Evolutionary conservation across 306 rosid species (phyloP).

Genomic region (Astragalus membranaceus): DNA sequence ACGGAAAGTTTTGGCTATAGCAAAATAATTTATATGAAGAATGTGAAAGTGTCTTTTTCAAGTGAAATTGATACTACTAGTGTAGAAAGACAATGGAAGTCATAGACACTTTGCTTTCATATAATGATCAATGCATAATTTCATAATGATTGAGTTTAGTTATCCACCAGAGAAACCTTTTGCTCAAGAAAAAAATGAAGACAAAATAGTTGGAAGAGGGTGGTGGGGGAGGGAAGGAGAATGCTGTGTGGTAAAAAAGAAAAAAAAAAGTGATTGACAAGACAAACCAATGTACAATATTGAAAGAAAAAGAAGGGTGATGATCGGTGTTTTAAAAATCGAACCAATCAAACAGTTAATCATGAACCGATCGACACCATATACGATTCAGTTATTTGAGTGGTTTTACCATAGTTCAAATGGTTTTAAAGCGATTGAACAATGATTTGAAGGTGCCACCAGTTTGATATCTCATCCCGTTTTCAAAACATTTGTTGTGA

Average conservation of each 20-base stretch:
- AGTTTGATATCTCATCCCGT: too few species aligned
- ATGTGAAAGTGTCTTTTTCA: slow-evolving; percentile 22
- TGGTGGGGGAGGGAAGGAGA: neutral
- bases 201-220: too few species aligned
- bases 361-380: too few species aligned
- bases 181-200: slow-evolving; percentile 12
- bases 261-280: slow-evolving; percentile 9
- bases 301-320: too few species aligned
- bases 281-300: neutral
- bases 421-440: too few species aligned
- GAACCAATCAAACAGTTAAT: too few species aligned
- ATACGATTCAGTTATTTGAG: too few species aligned
- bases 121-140: slow-evolving; percentile 27
- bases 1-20: slow-evolving; percentile 23
- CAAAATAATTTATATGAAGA: slow-evolving; percentile 21
- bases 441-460: too few species aligned
- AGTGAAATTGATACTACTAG: neutral
- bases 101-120: neutral
- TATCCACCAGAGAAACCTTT: slow-evolving; percentile 21
- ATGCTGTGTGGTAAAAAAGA: neutral
- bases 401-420: too few species aligned
- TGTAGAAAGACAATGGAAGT: neutral
- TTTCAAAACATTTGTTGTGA: neutral
- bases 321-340: too few species aligned
- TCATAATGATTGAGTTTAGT: slow-evolving; percentile 32